Base-by-base conservation (phyloP, 176 grass and related monocot species). In the Tuctoria greenei region DNA sequence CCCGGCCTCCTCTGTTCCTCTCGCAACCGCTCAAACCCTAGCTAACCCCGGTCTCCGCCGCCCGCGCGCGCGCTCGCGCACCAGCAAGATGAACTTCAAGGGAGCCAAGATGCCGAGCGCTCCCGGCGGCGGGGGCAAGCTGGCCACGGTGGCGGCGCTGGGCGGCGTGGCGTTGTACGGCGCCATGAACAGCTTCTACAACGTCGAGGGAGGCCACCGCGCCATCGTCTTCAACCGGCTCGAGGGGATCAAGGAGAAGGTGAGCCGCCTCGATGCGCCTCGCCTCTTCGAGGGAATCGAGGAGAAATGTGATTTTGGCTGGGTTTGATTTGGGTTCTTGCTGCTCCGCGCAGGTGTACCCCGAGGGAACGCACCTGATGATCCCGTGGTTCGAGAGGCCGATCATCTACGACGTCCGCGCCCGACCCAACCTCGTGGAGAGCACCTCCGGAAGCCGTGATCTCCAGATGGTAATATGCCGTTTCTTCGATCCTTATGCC, bases 191-290 rank as follows among this genome's bases (percentile, higher is more conserved):
- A 87, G 88, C 73, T 67, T 97, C 73, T 97, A 92, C 86, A 96
- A 92, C 78, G 89, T 96, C 49, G 93, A 96, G 60, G 89, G 89
- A 6, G 93, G 93, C 26, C 93, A 96, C 63, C 93, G 93, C 5
- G 93, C 93, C 72, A 92, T 96, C 64, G 93, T 96, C 81, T 96
- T 92, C 89, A 96, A 90, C 77, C 93, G 93, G 45, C 11, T 92
- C 61, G 74, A 92, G 69, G 93, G 93, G 4, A 87, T 96, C 73
- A 96, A 89, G 77, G 86, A 96, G 41, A 89, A 92, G 84, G 93
- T 92, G 42, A 51, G 14, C 34, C 1, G 1, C 23, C 5, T 54
- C 20, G 40, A 24, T 10, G 20, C 25, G 0, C 5, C 35, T 24
- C 27, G 4, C 57, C 17, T 12, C 55, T 20, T 72, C 12, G 58